These are phyloP conservation scores for Croton laevigatus DNA, from an alignment of 441 rosid genomes.

Conservation along the genomic window DNA sequence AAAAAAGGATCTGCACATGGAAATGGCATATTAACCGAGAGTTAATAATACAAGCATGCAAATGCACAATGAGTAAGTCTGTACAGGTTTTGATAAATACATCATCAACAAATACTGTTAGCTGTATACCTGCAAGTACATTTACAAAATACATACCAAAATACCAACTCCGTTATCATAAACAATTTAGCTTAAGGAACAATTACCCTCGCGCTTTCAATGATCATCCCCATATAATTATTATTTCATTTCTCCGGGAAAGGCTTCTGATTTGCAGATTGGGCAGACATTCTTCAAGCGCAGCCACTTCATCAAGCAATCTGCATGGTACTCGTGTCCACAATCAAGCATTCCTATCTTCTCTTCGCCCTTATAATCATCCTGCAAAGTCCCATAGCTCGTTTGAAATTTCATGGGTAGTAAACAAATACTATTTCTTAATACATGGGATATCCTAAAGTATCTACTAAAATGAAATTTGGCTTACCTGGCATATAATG, in stretches of 20 bases:
- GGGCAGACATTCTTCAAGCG: conserved; percentile 81
- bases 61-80: conserved; percentile 38
- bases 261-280: conserved; percentile 81
- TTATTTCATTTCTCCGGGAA: conserved; percentile 30
- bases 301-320: conserved; percentile 89
- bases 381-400: conserved; percentile 39
- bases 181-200: conserved; percentile 22
- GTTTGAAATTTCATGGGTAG: no score
- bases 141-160: conserved; percentile 43
- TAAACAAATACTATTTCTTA: no score
- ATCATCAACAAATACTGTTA: conserved; percentile 40
- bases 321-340: conserved; percentile 75
- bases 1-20: neutral
- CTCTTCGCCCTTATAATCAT: conserved; percentile 49
- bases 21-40: neutral
- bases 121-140: conserved; percentile 46
- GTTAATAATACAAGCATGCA: conserved; percentile 27
- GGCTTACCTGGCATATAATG: conserved; percentile 80
- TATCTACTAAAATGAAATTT: neutral
- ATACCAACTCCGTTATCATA: conserved; percentile 22
- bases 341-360: conserved; percentile 63
- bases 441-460: neutral
- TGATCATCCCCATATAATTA: conserved; percentile 18
- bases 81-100: conserved; percentile 50
- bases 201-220: conserved; percentile 11